Conservation (phyloP, 305 asterid species). For the Fraxinus paxiana region DNA sequence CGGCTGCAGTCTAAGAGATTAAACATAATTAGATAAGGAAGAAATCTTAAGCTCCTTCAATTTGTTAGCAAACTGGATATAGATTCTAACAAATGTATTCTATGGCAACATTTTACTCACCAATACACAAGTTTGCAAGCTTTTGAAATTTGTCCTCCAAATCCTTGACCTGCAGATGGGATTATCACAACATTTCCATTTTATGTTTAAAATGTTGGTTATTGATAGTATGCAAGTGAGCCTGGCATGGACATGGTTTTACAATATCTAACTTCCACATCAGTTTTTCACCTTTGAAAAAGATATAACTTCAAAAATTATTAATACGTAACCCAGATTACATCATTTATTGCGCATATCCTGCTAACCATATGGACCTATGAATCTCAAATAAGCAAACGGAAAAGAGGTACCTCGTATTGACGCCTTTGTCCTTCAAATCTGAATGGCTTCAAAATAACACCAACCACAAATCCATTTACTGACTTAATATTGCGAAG, state of each 20-base stretch:
- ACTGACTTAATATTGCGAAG: constrained; percentile 55
- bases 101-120: constrained; percentile 44
- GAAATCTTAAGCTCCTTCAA: constrained; percentile 5
- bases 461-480: constrained; percentile 63
- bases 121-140: constrained; percentile 66
- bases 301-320: constrained; percentile 6
- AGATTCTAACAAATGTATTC: constrained; percentile 12
- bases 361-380: neutral
- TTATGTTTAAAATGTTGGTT: constrained; percentile 9
- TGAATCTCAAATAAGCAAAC: constrained; percentile 9
- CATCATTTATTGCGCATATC: constrained; percentile 4
- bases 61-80: constrained; percentile 12
- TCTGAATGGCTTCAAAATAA: constrained; percentile 85
- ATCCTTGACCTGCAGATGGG: constrained; percentile 63
- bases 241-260: constrained; percentile 17
- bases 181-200: constrained; percentile 15
- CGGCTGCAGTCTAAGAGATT: constrained; percentile 1
- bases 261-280: constrained; percentile 7
- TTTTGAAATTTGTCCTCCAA: constrained; percentile 60
- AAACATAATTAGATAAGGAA: constrained; percentile 4
- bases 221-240: constrained; percentile 10
- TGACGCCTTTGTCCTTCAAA: constrained; percentile 94
- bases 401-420: constrained; percentile 53
- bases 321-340: constrained; percentile 16
- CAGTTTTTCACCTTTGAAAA: constrained; percentile 15